A percentile compares a stretch with the other conserved stretches of the same genome.
Evolutionary conservation across 73 alveolate species (phyloP).

Genomic region (Paramecium tetraurelia): DNA sequence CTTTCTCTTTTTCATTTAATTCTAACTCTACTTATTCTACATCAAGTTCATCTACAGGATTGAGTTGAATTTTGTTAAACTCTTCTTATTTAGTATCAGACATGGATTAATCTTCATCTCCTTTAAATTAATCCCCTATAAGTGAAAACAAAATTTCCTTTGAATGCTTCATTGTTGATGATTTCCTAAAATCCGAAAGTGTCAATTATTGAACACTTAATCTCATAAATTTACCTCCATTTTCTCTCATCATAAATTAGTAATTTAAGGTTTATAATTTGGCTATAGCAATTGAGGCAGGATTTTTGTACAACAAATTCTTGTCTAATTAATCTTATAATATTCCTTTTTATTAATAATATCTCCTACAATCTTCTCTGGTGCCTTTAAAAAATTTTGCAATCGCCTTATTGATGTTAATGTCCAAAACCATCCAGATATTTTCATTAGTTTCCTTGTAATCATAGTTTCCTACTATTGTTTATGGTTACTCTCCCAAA

Average conservation of each 20-base stretch:
- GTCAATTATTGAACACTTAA: not conserved
- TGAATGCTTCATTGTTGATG: conserved; percentile 31
- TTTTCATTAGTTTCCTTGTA: conserved; percentile 23
- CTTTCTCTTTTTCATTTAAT: not conserved
- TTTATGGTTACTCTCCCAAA: conserved; percentile 56
- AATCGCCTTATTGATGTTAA: not conserved
- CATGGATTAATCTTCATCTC: not conserved
- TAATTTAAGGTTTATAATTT: not conserved
- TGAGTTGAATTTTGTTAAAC: not conserved
- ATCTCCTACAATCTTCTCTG: conserved; percentile 21
- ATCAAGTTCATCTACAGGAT: not conserved
- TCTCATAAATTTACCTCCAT: conserved; percentile 51
- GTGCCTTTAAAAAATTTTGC: conserved; percentile 44
- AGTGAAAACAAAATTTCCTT: not conserved
- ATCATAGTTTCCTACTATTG: not conserved
- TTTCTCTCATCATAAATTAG: conserved; percentile 41
- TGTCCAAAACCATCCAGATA: conserved; percentile 48
- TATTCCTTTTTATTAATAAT: not conserved
- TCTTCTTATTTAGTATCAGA: not conserved
- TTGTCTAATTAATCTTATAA: not conserved
- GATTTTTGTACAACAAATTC: conserved; percentile 1
- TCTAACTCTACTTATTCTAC: not conserved
- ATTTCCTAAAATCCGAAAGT: conserved; percentile 20
- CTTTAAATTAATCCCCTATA: conserved; percentile 2
- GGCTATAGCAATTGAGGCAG: conserved; percentile 32